phyloP scores from a whole-genome alignment of 2,329 filamentous ascomycete genomes.

The Elsinoe australis region DNA sequence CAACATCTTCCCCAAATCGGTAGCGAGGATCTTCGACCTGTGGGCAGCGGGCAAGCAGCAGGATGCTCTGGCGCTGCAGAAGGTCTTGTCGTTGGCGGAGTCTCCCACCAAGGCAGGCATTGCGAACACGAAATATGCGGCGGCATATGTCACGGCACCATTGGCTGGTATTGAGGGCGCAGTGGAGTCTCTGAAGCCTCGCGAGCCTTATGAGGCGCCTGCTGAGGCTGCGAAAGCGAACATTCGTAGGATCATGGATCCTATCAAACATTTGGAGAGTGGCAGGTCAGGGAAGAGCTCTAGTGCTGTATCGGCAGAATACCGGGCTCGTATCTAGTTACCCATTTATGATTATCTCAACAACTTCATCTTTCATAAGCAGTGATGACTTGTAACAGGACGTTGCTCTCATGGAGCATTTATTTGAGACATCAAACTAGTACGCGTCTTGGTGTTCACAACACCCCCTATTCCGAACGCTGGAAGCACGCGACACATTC shows the following conservation, averaged over 20 bases:
- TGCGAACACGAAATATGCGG: conserved; percentile 57
- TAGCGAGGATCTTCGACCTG: conserved; percentile 50
- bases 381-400: too few relatives aligned
- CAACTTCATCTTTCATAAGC: neutral
- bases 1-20: conserved; percentile 47
- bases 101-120: conserved; percentile 59
- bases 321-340: neutral
- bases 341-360: neutral
- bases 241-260: neutral
- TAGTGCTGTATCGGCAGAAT: neutral
- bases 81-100: conserved; percentile 55
- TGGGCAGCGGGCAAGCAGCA: conserved; percentile 48
- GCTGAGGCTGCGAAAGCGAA: conserved; percentile 24
- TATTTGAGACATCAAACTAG: neutral
- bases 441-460: conserved; percentile 17
- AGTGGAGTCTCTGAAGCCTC: conserved; percentile 38
- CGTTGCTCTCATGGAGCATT: too few relatives aligned
- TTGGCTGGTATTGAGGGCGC: neutral
- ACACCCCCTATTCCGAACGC: conserved; percentile 23
- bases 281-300: neutral
- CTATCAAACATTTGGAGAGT: neutral
- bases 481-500: conserved; percentile 22
- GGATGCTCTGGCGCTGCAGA: conserved; percentile 52
- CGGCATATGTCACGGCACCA: conserved; percentile 29
- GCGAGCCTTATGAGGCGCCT: conserved; percentile 50